A percentile compares a stretch with the other conserved stretches of the same genome.
These are phyloP conservation scores for Bolboschoenus planiculmis DNA, from an alignment of 176 grass and related monocot genomes.

Conservation along the genomic window DNA sequence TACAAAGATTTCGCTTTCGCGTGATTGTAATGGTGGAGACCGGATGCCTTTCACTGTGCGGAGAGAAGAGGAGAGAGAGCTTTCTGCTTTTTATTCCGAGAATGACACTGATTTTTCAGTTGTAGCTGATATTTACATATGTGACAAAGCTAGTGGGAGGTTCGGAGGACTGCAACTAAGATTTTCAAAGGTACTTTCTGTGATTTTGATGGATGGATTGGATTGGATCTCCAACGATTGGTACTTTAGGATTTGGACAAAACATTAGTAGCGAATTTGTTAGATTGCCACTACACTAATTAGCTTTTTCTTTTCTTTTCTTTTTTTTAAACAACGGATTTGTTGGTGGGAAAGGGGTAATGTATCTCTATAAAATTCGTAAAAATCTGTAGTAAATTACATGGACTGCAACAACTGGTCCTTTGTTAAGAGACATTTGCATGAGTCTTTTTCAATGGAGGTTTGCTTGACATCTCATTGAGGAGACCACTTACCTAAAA, in stretches of 20 bases:
- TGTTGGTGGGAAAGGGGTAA: too few species aligned
- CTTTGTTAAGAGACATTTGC: too few species aligned
- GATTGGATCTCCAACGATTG: background rate
- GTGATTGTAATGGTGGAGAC: constrained; percentile 11
- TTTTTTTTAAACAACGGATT: too few species aligned
- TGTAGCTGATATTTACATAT: constrained; percentile 9
- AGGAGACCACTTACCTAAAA: background rate
- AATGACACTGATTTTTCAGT: constrained; percentile 7
- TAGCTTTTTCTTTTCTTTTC: background rate
- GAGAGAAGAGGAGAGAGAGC: background rate
- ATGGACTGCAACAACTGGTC: background rate
- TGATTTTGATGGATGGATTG: constrained; percentile 1
- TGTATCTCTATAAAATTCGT: too few species aligned
- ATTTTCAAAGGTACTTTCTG: background rate
- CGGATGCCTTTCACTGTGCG: constrained; percentile 1
- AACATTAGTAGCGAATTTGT: background rate
- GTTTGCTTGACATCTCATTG: background rate
- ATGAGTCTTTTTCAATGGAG: background rate
- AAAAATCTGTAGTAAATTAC: background rate
- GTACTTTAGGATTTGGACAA: background rate
- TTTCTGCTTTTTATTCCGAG: constrained; percentile 2
- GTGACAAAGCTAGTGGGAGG: background rate
- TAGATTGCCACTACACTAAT: background rate
- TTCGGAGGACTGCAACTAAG: background rate
- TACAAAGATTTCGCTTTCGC: constrained; percentile 10